Base-by-base conservation (phyloP, 2,329 filamentous ascomycete species). In the Dryadomyces sulphureus region DNA sequence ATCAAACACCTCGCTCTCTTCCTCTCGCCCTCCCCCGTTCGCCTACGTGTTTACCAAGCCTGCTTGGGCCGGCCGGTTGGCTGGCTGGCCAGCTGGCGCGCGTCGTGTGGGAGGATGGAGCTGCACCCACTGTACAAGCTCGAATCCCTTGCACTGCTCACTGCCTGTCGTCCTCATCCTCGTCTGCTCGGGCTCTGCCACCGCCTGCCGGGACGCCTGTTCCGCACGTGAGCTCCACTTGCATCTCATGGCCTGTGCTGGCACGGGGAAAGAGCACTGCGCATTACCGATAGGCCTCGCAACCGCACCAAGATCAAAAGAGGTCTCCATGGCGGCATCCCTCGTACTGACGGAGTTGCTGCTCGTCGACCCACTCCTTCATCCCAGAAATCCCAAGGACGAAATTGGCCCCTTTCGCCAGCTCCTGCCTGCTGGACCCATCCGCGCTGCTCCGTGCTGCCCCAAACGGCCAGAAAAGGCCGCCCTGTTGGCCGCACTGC, bases 351-450 rank as follows among this genome's bases (percentile, higher is more conserved):
- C 11, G 11, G 25, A 27, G 16, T 4, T 32, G 11, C 27, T 32
- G 9, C 3, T 14, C 16, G 27, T 32, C 5, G 27, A 32, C 27
- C 12, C 25, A 30, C 7, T 30, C 25, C 27, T 9, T 32, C 27
- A 12, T 30, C 12, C 25, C 25, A 30, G 12, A 7, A 30, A 30
- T 12, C 25, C 11, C 27, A 30, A 20, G 16, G 16, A 19, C 17
- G 40, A 41, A 41, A 41, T 41, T 41, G 24, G 40, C 40, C 40
- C 40, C 25, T 41, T 30, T 32, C 40, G n/a, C n/a, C 38, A 24
- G 22, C 16, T 17, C 21, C 38, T 22, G 19, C 19, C 38, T 36
- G 4, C 8, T 8, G 7, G 7, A 14, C 14, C 27, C 27, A 30
- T 30, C 27, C 27, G 27, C 27, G 27, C 7, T 30, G 7, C 27